Conservation (phyloP, 139 green algal species). For the Volvox africanus region DNA sequence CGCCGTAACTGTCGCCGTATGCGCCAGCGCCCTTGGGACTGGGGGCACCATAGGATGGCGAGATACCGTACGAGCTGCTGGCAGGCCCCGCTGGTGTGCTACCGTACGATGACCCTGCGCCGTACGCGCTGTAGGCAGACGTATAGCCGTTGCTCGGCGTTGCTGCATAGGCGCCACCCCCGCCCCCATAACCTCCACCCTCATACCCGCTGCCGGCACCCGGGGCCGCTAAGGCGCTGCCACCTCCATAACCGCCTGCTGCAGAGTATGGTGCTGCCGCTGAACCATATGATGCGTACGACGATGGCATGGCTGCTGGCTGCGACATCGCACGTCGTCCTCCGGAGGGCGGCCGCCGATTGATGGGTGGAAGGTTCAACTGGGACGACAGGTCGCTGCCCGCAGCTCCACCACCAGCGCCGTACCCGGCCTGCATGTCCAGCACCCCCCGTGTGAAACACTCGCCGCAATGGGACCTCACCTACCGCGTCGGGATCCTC, state of each 20-base stretch:
- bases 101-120: constrained; percentile 10
- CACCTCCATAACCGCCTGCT: constrained; percentile 4
- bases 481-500: not conserved
- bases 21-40: constrained; percentile 15
- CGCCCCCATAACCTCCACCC: not conserved
- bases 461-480: not conserved
- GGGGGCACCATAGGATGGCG: not conserved
- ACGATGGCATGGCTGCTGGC: not conserved
- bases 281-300: not conserved
- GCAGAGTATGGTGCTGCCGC: constrained; percentile 11
- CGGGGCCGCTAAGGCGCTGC: not conserved
- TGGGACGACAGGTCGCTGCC: constrained; percentile 40
- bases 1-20: constrained; percentile 32
- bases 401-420: not conserved
- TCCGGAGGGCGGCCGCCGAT: constrained; percentile 9
- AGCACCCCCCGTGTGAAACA: not conserved
- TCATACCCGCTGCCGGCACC: not conserved
- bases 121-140: constrained; percentile 16
- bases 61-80: not conserved
- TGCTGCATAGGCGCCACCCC: not conserved
- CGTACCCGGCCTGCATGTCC: not conserved
- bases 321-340: constrained; percentile 38
- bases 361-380: constrained; percentile 13
- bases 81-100: not conserved
- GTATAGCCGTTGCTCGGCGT: not conserved